Conservation (phyloP, 2,329 filamentous ascomycete species). For the Botrytis squamosa region DNA sequence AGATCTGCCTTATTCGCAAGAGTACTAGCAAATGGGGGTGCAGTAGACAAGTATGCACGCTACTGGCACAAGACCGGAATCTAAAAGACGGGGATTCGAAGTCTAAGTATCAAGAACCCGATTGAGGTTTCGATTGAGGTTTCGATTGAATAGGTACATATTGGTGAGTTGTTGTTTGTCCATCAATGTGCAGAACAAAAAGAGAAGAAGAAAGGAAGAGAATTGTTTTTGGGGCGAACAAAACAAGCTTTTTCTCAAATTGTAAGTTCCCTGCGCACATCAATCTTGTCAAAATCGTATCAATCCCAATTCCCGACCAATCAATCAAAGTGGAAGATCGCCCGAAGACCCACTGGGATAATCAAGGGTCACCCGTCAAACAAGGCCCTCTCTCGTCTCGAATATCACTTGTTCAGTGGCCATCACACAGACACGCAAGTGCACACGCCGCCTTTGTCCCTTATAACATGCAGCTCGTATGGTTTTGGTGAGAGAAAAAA, state of each 20-base stretch:
- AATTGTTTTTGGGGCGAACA: not conserved
- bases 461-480: not conserved
- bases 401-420: not conserved
- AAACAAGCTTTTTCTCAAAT: slow-evolving; percentile 13
- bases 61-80: not conserved
- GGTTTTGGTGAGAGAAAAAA: not conserved
- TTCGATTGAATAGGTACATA: not conserved
- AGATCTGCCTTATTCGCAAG: not conserved
- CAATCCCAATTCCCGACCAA: not conserved
- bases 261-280: slow-evolving; percentile 1
- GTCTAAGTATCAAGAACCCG: too few species aligned
- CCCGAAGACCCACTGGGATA: not conserved
- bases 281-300: slow-evolving; percentile 9
- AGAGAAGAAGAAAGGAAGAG: not conserved
- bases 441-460: slow-evolving; percentile 9
- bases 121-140: not conserved
- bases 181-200: not conserved
- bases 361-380: slow-evolving; percentile 12
- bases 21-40: not conserved
- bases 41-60: not conserved
- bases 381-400: slow-evolving; percentile 4
- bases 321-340: slow-evolving; percentile 3
- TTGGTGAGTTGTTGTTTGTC: not conserved
- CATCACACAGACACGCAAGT: slow-evolving; percentile 4
- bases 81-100: not conserved